Percentiles rank a stretch among this genome's conserved stretches.
These are phyloP conservation scores for Kickxella alabastrina DNA, from an alignment of 192 early-diverging fungal species.

Conservation along the genomic window DNA sequence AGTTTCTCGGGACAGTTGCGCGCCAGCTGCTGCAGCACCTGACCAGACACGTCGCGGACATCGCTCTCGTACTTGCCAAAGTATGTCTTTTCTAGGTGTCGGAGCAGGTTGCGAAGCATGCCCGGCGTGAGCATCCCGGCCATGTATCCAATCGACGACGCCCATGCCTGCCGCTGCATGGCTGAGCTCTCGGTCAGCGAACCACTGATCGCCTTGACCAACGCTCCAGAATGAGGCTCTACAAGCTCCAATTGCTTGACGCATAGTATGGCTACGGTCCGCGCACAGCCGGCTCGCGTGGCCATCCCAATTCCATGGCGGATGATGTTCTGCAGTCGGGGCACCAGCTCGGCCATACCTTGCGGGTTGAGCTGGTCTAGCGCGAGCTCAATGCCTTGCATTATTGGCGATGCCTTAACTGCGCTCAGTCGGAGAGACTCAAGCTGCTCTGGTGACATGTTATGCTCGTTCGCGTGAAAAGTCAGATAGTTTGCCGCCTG, in stretches of 20 bases:
- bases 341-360: conserved; percentile 64
- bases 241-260: conserved; percentile 65
- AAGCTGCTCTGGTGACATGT: conserved; percentile 82
- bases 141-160: conserved; percentile 80
- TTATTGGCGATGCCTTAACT: conserved; percentile 87
- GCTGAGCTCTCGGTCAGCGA: conserved; percentile 75
- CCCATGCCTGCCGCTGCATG: conserved; percentile 79
- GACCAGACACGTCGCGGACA: conserved; percentile 56
- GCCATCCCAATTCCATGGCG: conserved; percentile 85
- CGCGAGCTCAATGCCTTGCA: conserved; percentile 81
- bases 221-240: conserved; percentile 62
- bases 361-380: conserved; percentile 72
- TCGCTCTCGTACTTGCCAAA: conserved; percentile 75
- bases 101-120: conserved; percentile 61
- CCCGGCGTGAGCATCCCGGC: conserved; percentile 56
- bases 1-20: conserved; percentile 25
- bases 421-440: conserved; percentile 77
- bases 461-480: conserved; percentile 83
- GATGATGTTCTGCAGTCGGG: conserved; percentile 66
- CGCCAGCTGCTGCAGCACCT: conserved; percentile 34
- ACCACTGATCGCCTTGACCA: conserved; percentile 74
- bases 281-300: conserved; percentile 86
- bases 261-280: conserved; percentile 75
- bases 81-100: conserved; percentile 71
- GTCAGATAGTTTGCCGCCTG: conserved; percentile 76